Evolutionary conservation across 192 early-diverging fungal genomes (phyloP), one percentile per base, ranked within the genome.

Genomic region (Chytriomyces hyalinus): DNA sequence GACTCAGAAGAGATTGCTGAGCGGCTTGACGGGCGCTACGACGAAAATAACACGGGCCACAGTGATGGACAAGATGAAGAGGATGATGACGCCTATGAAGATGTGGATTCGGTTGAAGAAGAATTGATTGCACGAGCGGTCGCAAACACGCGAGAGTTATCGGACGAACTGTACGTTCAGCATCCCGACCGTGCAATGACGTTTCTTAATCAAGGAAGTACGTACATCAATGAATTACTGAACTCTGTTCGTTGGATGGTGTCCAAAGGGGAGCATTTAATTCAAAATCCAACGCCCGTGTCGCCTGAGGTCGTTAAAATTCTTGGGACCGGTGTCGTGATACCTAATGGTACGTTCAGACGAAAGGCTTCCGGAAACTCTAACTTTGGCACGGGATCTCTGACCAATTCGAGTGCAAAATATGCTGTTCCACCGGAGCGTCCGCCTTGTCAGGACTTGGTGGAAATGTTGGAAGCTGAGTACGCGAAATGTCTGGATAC

Each of bases 231-330:
- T 6, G 73, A 75, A 24, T 36, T 75, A 7, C 36, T 75, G 9
- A 47, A 75, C 4, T 75, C 73, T 48, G 73, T 75, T 8, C 61
- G 64, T 3, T 75, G 73, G 73, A 75, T 75, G 73, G 73, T 75
- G 61, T 10, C 61, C 9, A 75, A 75, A 28, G 73, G 73, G 7
- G 62, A 75, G 53, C 11, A 10, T n/a, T 48, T 75, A n/a, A 75
- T 75, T 63, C 26, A 75, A 17, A 15, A n/a, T 6, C 73, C 73
- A 44, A 64, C 73, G 11, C 13, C 53, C 15, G 63, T 75, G 62
- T 24, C 45, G 13, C 64, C 73, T 8, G 73, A 64, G 4, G 73
- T 75, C 1, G 66, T 8, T 17, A 48, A 49, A 3, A 24, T 75
- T 61, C 45, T 75, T 49, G 15, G 15, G 47, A 22, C 48, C 9